Conservation (phyloP, 108 stramenopile species). For the Skeletonema menzelii region DNA sequence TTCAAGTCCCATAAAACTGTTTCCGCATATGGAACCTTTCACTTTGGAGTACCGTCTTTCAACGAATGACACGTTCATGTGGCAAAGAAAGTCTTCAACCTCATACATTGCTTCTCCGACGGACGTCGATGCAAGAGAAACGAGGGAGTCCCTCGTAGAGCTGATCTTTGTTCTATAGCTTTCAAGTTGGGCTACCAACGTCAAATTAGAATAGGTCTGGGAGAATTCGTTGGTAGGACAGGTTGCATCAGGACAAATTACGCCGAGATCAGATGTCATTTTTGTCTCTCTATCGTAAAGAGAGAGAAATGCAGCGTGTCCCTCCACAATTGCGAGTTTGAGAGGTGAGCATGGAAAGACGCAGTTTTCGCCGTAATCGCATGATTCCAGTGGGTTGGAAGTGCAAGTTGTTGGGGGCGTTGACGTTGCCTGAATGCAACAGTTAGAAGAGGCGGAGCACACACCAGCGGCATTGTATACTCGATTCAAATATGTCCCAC, state of each 20-base stretch:
- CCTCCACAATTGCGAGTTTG: conserved; percentile 27
- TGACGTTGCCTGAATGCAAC: conserved; percentile 24
- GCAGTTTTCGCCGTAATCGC: conserved; percentile 43
- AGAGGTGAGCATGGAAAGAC: conserved; percentile 30
- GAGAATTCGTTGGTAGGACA: conserved; percentile 44
- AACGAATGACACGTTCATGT: conserved; percentile 51
- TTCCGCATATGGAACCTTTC: conserved; percentile 40
- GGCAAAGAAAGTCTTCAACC: conserved; percentile 50
- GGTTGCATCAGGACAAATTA: conserved; percentile 30
- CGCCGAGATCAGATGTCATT: conserved; percentile 50
- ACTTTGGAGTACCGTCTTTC: conserved; percentile 27
- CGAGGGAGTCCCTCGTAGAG: conserved; percentile 28
- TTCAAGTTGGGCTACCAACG: conserved; percentile 32
- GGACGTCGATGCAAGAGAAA: conserved; percentile 43
- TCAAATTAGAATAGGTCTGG: conserved; percentile 17
- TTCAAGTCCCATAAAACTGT: conserved; percentile 32
- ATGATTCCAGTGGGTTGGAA: conserved; percentile 20
- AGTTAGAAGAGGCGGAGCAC: conserved; percentile 20
- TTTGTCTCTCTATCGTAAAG: conserved; percentile 20
- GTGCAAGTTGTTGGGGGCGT: conserved; percentile 15
- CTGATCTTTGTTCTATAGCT: conserved; percentile 35
- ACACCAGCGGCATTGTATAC: conserved; percentile 49
- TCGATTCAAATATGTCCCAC: conserved; percentile 26
- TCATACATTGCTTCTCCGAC: conserved; percentile 51
- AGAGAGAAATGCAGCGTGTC: conserved; percentile 14